Conservation (phyloP, 2,329 filamentous ascomycete species). For the Neoarthrinium moseri region DNA sequence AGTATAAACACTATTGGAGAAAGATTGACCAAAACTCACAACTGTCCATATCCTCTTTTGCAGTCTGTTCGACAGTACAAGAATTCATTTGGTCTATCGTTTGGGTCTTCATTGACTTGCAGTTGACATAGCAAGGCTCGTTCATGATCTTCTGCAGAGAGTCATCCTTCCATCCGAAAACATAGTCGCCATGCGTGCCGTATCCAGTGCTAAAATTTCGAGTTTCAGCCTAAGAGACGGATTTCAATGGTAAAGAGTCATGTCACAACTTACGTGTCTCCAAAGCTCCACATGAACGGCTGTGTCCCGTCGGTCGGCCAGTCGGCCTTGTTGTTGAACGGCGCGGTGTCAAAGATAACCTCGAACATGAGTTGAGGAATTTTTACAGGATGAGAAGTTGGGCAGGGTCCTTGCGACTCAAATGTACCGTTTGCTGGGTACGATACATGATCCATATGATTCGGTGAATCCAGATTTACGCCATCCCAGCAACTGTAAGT, state of each 20-base stretch:
- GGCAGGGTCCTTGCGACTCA: slow-evolving; percentile 32
- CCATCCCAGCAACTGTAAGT: slow-evolving; percentile 46
- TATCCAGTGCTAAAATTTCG: slow-evolving; percentile 33
- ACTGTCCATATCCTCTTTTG: slow-evolving; percentile 29
- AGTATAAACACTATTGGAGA: background rate
- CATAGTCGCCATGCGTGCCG: slow-evolving; percentile 33
- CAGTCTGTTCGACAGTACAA: slow-evolving; percentile 28
- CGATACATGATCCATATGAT: slow-evolving; percentile 41
- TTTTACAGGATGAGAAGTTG: slow-evolving; percentile 33
- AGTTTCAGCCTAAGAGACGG: background rate
- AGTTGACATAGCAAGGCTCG: slow-evolving; percentile 30
- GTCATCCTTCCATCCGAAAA: slow-evolving; percentile 42
- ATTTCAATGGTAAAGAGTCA: background rate
- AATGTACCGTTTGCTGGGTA: slow-evolving; percentile 37
- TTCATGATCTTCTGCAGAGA: slow-evolving; percentile 31
- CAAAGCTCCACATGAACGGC: slow-evolving; percentile 31
- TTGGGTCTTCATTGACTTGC: slow-evolving; percentile 29
- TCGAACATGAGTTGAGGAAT: slow-evolving; percentile 39
- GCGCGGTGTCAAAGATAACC: slow-evolving; percentile 35
- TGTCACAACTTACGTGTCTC: slow-evolving; percentile 20
- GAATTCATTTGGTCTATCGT: slow-evolving; percentile 28
- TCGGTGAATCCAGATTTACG: slow-evolving; percentile 39
- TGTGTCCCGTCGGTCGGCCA: slow-evolving; percentile 36
- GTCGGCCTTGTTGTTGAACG: slow-evolving; percentile 34
- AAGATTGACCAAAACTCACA: slow-evolving; percentile 24